These are phyloP conservation scores for Chamaecyparis obtusa DNA, from an alignment of 75 land plant genomes.

Conservation along the genomic window DNA sequence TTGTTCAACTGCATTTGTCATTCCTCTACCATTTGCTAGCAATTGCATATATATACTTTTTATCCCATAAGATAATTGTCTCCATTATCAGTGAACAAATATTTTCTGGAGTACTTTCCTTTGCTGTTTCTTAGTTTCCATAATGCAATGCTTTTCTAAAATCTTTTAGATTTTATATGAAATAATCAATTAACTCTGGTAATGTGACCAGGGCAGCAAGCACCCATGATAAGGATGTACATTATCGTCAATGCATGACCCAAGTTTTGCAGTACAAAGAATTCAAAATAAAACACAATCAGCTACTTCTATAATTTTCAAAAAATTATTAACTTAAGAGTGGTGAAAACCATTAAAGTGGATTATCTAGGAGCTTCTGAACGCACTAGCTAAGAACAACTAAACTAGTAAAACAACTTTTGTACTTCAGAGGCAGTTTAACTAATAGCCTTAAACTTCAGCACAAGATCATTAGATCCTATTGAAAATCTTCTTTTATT, in stretches of 20 bases:
- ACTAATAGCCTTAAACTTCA: not conserved
- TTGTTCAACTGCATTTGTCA: not conserved
- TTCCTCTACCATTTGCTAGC: not conserved
- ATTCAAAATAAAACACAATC: not conserved
- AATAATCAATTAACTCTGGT: not conserved
- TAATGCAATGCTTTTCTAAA: not conserved
- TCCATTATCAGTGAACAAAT: not conserved
- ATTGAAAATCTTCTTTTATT: not conserved
- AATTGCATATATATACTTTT: not conserved
- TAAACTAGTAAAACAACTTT: not conserved
- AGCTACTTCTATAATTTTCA: not conserved
- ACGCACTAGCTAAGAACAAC: not conserved
- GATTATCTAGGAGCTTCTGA: not conserved
- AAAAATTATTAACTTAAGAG: not conserved
- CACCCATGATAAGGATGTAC: not conserved
- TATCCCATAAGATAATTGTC: not conserved
- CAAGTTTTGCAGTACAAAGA: not conserved
- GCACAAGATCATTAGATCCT: not conserved
- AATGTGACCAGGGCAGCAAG: not conserved
- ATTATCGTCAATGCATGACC: not conserved
- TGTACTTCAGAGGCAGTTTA: not conserved
- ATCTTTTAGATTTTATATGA: not conserved
- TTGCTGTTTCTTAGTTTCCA: not conserved
- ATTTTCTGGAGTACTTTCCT: not conserved
- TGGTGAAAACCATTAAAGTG: not conserved